Evolutionary conservation across 78 protist species (phyloP).

Genomic region (Cyanophora paradoxa): DNA sequence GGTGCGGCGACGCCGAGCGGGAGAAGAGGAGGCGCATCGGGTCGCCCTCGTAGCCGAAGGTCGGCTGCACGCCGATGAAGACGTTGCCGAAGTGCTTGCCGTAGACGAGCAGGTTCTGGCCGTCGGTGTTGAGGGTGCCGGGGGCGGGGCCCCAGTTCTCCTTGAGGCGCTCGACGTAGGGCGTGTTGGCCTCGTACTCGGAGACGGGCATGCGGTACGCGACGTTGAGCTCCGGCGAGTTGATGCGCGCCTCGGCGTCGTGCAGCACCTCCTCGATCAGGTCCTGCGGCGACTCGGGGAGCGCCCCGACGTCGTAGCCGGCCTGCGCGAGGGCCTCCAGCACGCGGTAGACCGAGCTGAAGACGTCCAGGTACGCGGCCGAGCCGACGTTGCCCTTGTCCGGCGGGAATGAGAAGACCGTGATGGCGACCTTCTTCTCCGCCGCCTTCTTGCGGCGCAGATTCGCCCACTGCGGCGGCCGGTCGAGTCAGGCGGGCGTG

Average conservation of each 20-base stretch:
- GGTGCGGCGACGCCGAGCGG: slow-evolving; percentile 39
- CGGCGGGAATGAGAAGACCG: slow-evolving; percentile 49
- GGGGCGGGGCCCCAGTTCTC: slow-evolving; percentile 45
- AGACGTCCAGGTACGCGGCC: slow-evolving; percentile 44
- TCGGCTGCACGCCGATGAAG: slow-evolving; percentile 47
- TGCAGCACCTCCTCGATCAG: slow-evolving; percentile 30
- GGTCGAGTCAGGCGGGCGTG: too few species aligned
- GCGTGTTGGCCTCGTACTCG: slow-evolving; percentile 34
- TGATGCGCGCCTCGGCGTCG: slow-evolving; percentile 36
- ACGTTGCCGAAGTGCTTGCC: slow-evolving; percentile 39
- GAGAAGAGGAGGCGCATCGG: slow-evolving; percentile 48
- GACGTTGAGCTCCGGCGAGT: slow-evolving; percentile 38
- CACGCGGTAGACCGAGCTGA: slow-evolving; percentile 26
- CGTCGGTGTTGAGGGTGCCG: slow-evolving; percentile 43
- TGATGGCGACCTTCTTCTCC: slow-evolving; percentile 36
- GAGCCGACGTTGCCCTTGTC: slow-evolving; percentile 51
- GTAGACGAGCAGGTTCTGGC: slow-evolving; percentile 30
- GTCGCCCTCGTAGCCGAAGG: slow-evolving; percentile 50
- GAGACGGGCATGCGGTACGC: slow-evolving; percentile 23
- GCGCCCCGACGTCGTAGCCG: slow-evolving; percentile 19
- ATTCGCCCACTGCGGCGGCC: slow-evolving; percentile 24
- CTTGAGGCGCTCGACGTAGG: slow-evolving; percentile 31
- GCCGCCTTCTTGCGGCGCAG: slow-evolving; percentile 16
- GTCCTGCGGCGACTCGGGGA: slow-evolving; percentile 14
- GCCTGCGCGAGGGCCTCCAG: background rate